A percentile compares a stretch with the other conserved stretches of the same genome.
phyloP scores from a whole-genome alignment of 305 asterid species.

The Ruellia speciosa region DNA sequence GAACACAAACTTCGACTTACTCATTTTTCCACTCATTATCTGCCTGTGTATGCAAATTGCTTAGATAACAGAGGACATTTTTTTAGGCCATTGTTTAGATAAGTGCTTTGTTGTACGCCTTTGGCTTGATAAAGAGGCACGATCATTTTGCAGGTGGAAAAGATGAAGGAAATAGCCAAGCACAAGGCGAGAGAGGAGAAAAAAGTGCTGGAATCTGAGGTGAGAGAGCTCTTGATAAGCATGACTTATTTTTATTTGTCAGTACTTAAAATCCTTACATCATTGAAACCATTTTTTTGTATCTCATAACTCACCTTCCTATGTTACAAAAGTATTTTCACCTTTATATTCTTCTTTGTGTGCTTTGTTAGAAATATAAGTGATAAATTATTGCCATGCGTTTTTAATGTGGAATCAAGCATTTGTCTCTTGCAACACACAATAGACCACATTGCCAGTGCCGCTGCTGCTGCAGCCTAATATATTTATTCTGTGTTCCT shows the following conservation, averaged over 20 bases:
- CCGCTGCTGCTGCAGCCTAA: background rate
- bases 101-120: slow-evolving; percentile 5
- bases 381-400: too few species aligned
- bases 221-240: slow-evolving; percentile 31
- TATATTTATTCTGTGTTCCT: slow-evolving; percentile 4
- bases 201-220: slow-evolving; percentile 71
- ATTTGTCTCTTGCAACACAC: background rate
- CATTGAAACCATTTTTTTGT: too few species aligned
- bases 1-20: background rate
- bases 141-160: slow-evolving; percentile 55
- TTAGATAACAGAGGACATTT: slow-evolving; percentile 2
- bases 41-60: slow-evolving; percentile 1
- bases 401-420: too few species aligned
- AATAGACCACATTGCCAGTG: slow-evolving; percentile 1
- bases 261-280: background rate
- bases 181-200: slow-evolving; percentile 79
- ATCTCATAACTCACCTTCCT: slow-evolving; percentile 5
- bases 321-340: slow-evolving; percentile 5
- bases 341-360: slow-evolving; percentile 2
- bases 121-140: slow-evolving; percentile 21
- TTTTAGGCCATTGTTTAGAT: slow-evolving; percentile 13
- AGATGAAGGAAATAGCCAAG: slow-evolving; percentile 87
- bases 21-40: background rate
- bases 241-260: background rate
- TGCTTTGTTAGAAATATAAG: too few species aligned